Base-by-base conservation (phyloP, 208 protist genomes). In the Histomonas meleagridis region DNA sequence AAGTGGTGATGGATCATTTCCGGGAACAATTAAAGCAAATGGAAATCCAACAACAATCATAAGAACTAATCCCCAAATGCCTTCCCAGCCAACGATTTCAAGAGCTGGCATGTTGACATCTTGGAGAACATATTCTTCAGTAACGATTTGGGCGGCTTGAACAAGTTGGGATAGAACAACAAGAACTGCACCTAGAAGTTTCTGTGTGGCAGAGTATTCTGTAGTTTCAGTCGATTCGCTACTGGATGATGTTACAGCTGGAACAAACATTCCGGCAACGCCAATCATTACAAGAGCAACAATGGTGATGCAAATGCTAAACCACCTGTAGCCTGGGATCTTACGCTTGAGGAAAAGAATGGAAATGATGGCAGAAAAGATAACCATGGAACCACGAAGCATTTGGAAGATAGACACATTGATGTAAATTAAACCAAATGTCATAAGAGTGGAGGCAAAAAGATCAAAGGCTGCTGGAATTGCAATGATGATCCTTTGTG, bases 371-470 rank as follows among this genome's bases (percentile, higher is more conserved):
- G 32, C 76, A n/a, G 76, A 86, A n/a, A 86, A 86, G 38, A 86
- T 86, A 86, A 86, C 76, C 76, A 86, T 86, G 23, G 76, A 86
- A 28, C 76, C 76, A 55, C 76, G 76, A 55, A 86, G 46, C 76
- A 86, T 86, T 86, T 86, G 76, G 46, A 86, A 86, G 28, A 86
- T n/a, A 43, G 76, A 86, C 51, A 86, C 76, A 46, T 86, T 86
- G 38, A 86, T 86, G 26, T 86, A 86, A 26, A 86, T 86, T 57
- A 86, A 46, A 86, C 76, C 76, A 46, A 86, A 86, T 48, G 76
- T 86, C 76, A 86, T 86, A 21, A 86, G 38, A 51, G 76, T 86
- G 14, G 76, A 86, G 55, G 76, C 76, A 35, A 86, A 86, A n/a
- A 86, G 46, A 55, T 86, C 76, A n/a, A 86, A 86, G 23, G 76